phyloP scores from a whole-genome alignment of 129 eudicot species.

The Lactuca sativa region DNA sequence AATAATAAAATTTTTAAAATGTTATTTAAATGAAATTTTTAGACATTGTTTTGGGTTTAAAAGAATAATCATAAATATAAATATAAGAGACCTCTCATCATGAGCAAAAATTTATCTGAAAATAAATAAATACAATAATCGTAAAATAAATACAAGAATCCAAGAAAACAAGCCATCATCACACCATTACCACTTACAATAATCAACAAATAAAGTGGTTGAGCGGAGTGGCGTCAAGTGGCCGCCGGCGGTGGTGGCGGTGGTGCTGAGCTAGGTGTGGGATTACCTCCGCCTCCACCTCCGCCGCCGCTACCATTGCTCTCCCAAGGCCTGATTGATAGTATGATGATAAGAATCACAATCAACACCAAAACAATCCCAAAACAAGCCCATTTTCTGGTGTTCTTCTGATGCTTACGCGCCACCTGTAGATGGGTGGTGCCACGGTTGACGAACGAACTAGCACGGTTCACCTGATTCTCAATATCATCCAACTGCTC shows the following conservation, averaged over 20 bases:
- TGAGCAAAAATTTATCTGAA: neutral
- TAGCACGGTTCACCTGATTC: slow-evolving; percentile 66
- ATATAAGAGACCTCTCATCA: neutral
- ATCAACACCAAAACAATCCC: slow-evolving; percentile 56
- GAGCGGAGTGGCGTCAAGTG: neutral
- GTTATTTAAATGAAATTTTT: too few relatives aligned
- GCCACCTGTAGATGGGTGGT: slow-evolving; percentile 61
- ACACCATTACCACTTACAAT: slow-evolving; percentile 14
- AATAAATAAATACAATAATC: slow-evolving; percentile 22
- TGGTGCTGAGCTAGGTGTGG: neutral
- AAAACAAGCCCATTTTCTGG: slow-evolving; percentile 77
- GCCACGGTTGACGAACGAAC: slow-evolving; percentile 63
- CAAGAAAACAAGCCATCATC: slow-evolving; percentile 6
- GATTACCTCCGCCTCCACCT: slow-evolving; percentile 16
- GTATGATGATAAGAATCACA: slow-evolving; percentile 50
- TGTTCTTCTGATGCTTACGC: slow-evolving; percentile 66
- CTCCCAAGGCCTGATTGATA: slow-evolving; percentile 67
- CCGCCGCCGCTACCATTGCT: slow-evolving; percentile 25
- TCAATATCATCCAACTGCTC: slow-evolving; percentile 77
- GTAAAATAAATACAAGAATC: slow-evolving; percentile 1
- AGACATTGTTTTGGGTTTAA: too few relatives aligned
- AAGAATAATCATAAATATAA: too few relatives aligned
- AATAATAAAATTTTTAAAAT: too few relatives aligned
- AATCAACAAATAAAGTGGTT: neutral
- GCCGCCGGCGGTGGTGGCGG: slow-evolving; percentile 16